Conservation (phyloP, 768 basidiomycete species). For the Collybia sp. region DNA sequence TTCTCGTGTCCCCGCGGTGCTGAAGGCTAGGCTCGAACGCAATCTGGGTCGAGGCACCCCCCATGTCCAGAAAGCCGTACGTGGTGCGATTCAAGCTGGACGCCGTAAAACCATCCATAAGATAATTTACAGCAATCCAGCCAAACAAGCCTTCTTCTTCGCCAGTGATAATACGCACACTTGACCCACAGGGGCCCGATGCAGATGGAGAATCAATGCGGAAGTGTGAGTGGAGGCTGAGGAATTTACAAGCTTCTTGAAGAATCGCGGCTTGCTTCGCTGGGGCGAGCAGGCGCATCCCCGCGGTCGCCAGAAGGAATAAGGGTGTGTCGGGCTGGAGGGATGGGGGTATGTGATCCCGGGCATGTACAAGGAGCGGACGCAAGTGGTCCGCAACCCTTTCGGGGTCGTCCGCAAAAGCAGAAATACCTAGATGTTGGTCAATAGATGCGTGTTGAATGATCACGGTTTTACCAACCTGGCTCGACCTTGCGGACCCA, state of each 20-base stretch:
- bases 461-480: constrained; percentile 47
- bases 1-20: constrained; percentile 46
- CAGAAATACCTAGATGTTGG: constrained; percentile 71
- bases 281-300: constrained; percentile 84
- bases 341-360: constrained; percentile 80
- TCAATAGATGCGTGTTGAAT: not conserved
- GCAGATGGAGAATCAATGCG: constrained; percentile 61
- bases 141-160: constrained; percentile 98
- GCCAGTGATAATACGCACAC: constrained; percentile 91
- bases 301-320: constrained; percentile 94
- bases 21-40: constrained; percentile 87
- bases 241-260: constrained; percentile 70
- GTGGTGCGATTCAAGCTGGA: constrained; percentile 63
- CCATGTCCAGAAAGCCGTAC: constrained; percentile 99
- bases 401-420: constrained; percentile 65
- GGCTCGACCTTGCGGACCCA: constrained; percentile 95
- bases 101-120: constrained; percentile 90
- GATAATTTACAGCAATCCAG: constrained; percentile 98
- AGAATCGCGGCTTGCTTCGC: constrained; percentile 70
- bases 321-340: constrained; percentile 82
- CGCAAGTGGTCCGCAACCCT: constrained; percentile 71
- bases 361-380: constrained; percentile 82
- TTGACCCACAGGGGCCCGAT: constrained; percentile 85
- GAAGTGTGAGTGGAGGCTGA: constrained; percentile 74
- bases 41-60: constrained; percentile 97